Conservation (phyloP, 164 flowering plant species). For the Kalanchoe fedtschenkoi region DNA sequence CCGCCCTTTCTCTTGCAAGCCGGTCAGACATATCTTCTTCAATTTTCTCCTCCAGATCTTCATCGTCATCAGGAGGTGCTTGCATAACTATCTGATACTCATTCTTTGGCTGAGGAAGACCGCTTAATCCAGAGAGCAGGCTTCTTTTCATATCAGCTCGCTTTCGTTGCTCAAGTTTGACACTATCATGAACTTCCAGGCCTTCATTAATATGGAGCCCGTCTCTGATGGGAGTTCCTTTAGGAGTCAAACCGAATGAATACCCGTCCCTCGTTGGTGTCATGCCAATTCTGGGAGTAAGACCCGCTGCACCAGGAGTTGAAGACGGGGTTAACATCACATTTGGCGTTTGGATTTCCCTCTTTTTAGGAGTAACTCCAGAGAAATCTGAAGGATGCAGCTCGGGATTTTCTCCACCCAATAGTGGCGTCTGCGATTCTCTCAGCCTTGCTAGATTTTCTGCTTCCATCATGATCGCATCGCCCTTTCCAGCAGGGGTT, state of each 20-base stretch:
- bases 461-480: slow-evolving; percentile 99
- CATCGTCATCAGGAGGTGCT: slow-evolving; percentile 66
- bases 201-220: slow-evolving; percentile 92
- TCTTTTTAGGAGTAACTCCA: slow-evolving; percentile 93
- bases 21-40: slow-evolving; percentile 98
- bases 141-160: slow-evolving; percentile 72
- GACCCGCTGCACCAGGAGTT: slow-evolving; percentile 66
- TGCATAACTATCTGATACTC: slow-evolving; percentile 82
- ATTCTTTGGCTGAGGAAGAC: slow-evolving; percentile 91
- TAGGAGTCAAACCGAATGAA: slow-evolving; percentile 74
- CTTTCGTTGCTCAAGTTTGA: slow-evolving; percentile 57
- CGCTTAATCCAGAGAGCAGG: slow-evolving; percentile 57
- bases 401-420: slow-evolving; percentile 96
- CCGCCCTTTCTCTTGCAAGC: slow-evolving; percentile 84
- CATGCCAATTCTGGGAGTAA: slow-evolving; percentile 85
- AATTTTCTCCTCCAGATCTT: slow-evolving; percentile 78
- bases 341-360: slow-evolving; percentile 84
- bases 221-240: slow-evolving; percentile 85
- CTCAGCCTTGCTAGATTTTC: slow-evolving; percentile 88
- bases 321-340: slow-evolving; percentile 77
- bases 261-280: slow-evolving; percentile 75
- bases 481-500: slow-evolving; percentile 90
- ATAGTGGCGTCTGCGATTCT: slow-evolving; percentile 88
- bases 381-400: slow-evolving; percentile 98
- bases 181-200: slow-evolving; percentile 57